Evolutionary conservation across 805 yeast species (phyloP), one percentile per base, ranked within the genome.

Genomic region (Yarrowia hollandica): DNA sequence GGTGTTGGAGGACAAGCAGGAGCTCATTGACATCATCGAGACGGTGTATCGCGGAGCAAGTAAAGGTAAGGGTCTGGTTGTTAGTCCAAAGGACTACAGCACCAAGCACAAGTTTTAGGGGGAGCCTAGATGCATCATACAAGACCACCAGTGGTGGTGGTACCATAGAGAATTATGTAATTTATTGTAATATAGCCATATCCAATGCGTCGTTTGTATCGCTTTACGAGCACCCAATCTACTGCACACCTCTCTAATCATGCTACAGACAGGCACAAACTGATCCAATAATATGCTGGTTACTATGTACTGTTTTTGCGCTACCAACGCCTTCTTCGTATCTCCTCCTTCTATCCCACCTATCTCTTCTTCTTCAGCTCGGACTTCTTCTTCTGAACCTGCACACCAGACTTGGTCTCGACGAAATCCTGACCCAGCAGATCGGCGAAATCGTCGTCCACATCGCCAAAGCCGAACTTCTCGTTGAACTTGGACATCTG

Each of bases 51-150:
- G 97, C 63, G 97, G 97, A 0, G 98, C 98, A 1, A 75, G 82
- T 25, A 90, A 90, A 74, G 97, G 97, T 26, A 86, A 89, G 70
- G 97, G 98, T 62, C 74, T 94, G 64, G 98, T 90, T 16, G 80
- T 84, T 4, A 84, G 94, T 62, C 98, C 97, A 0, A 80, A 80
- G 34, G 68, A 65, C 33, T 65, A 65, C 33, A 63, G 66, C n/a
- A 64, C 66, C 12, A 62, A 57, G 16, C 63, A 62, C 37, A 65
- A 65, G 56, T 64, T 62, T 30, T 65, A 64, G 48, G 9, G n/a
- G n/a, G 22, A 21, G 28, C 16, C 7, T n/a, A n/a, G n/a, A n/a
- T n/a, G n/a, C n/a, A n/a, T n/a, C n/a, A n/a, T n/a, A n/a, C n/a
- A n/a, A n/a, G n/a, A n/a, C n/a, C n/a, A n/a, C n/a, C n/a, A n/a